These are phyloP conservation scores for Talaromyces stipitatus DNA, from an alignment of 495 filamentous ascomycete species.

Conservation along the genomic window DNA sequence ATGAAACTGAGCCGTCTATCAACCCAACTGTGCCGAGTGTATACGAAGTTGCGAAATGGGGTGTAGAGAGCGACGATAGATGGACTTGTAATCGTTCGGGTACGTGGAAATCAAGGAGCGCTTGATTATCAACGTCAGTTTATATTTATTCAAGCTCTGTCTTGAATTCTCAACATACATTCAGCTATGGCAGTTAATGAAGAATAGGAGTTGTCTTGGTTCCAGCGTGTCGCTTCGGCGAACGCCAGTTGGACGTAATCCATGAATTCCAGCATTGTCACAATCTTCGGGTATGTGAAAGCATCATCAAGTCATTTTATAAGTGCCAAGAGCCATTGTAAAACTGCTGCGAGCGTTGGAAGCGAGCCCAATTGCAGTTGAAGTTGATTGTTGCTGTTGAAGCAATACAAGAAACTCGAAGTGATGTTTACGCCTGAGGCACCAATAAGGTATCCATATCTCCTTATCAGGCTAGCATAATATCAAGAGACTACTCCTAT, in stretches of 20 bases:
- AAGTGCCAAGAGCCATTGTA: background rate
- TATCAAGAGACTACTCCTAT: background rate
- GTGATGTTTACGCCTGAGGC: background rate
- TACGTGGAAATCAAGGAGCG: constrained; percentile 75
- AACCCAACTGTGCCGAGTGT: constrained; percentile 74
- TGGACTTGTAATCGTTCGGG: constrained; percentile 69
- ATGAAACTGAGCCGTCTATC: constrained; percentile 86
- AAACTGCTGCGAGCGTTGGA: background rate
- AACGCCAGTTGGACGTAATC: constrained; percentile 94
- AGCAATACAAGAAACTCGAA: background rate
- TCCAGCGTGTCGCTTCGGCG: constrained; percentile 79
- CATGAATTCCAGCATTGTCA: constrained; percentile 92
- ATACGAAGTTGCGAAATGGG: constrained; percentile 88
- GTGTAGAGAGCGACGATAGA: constrained; percentile 82
- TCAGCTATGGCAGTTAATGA: constrained; percentile 78
- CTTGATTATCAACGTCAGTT: constrained; percentile 29
- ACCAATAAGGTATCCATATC: constrained; percentile 1
- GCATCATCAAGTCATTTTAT: background rate
- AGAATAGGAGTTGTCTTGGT: constrained; percentile 87
- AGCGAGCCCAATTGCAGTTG: background rate
- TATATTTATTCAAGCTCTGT: constrained; percentile 2
- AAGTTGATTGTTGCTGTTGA: background rate
- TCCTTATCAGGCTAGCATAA: background rate
- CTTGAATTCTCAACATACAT: constrained; percentile 39
- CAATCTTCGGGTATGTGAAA: background rate